Evolutionary conservation across 2,329 filamentous ascomycete species (phyloP).

Genomic region (Pseudofabraea citricarpa): DNA sequence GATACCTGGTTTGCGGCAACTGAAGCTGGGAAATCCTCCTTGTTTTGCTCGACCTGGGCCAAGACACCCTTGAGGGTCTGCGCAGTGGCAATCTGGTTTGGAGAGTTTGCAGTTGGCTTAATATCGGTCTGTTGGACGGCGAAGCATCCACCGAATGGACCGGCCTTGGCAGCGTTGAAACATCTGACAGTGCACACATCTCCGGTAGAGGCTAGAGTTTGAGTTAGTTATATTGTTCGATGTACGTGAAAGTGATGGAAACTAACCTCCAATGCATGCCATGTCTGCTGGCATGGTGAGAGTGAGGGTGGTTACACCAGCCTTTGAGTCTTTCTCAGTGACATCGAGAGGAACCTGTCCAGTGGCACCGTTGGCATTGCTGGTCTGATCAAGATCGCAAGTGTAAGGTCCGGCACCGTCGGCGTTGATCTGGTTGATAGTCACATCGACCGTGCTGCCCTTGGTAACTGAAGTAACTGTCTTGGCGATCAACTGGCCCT

Average conservation of each 20-base stretch:
- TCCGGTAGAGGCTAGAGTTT: constrained; percentile 22
- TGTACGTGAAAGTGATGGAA: not conserved
- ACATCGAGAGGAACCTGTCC: constrained; percentile 27
- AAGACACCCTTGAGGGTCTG: constrained; percentile 28
- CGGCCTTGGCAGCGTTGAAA: constrained; percentile 16
- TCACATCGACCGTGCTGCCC: constrained; percentile 11
- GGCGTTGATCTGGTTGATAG: constrained; percentile 24
- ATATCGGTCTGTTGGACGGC: constrained; percentile 25
- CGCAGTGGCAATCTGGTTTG: constrained; percentile 22
- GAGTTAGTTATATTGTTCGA: constrained; percentile 1
- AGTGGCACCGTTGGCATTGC: constrained; percentile 15
- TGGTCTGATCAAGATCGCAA: constrained; percentile 11
- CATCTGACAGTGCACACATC: constrained; percentile 22
- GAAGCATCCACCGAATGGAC: constrained; percentile 22
- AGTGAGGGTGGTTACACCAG: constrained; percentile 28
- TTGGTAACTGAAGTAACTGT: constrained; percentile 11
- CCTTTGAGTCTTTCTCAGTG: constrained; percentile 30
- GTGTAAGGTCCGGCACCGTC: constrained; percentile 22
- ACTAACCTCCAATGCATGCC: constrained; percentile 4
- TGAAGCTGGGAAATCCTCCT: constrained; percentile 29
- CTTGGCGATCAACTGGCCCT: constrained; percentile 2
- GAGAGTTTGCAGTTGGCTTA: not conserved
- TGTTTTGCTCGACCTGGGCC: constrained; percentile 29
- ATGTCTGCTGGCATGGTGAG: constrained; percentile 9
- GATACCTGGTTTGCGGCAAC: constrained; percentile 30